Conservation (phyloP, 106 monocot species). For the Chionographis japonica region DNA sequence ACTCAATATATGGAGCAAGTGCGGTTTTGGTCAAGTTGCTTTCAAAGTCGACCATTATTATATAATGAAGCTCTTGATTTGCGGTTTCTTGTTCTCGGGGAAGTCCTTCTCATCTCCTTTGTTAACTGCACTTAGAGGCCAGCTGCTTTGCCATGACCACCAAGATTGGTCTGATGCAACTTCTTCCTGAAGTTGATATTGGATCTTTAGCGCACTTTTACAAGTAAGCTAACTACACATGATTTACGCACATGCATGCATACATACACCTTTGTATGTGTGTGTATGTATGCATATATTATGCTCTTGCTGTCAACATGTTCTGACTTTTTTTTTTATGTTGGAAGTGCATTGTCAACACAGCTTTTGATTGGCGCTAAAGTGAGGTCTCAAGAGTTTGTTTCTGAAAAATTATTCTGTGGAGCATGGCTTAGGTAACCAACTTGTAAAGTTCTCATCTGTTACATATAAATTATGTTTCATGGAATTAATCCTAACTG, state of each 20-base stretch:
- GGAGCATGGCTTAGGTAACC: constrained; percentile 4
- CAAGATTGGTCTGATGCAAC: constrained; percentile 36
- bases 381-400: constrained; percentile 18
- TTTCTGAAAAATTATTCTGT: constrained; percentile 10
- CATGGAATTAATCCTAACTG: background rate
- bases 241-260: background rate
- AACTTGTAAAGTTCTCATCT: background rate
- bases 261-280: too few relatives aligned
- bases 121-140: constrained; percentile 70
- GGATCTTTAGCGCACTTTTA: constrained; percentile 22
- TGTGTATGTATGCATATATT: background rate
- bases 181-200: constrained; percentile 30
- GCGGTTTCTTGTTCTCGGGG: constrained; percentile 54
- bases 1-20: constrained; percentile 72
- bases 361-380: constrained; percentile 19
- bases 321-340: constrained; percentile 5
- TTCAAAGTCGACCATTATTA: constrained; percentile 30
- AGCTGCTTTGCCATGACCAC: constrained; percentile 38
- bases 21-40: constrained; percentile 48
- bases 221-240: constrained; percentile 15
- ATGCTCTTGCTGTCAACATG: constrained; percentile 3
- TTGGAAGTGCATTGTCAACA: constrained; percentile 13
- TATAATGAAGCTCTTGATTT: constrained; percentile 66
- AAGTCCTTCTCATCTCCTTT: constrained; percentile 70
- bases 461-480: background rate